Percentiles rank a stretch among this genome's conserved stretches.
phyloP scores from a whole-genome alignment of 2,329 filamentous ascomycete species.

The Diaporthe eres region DNA sequence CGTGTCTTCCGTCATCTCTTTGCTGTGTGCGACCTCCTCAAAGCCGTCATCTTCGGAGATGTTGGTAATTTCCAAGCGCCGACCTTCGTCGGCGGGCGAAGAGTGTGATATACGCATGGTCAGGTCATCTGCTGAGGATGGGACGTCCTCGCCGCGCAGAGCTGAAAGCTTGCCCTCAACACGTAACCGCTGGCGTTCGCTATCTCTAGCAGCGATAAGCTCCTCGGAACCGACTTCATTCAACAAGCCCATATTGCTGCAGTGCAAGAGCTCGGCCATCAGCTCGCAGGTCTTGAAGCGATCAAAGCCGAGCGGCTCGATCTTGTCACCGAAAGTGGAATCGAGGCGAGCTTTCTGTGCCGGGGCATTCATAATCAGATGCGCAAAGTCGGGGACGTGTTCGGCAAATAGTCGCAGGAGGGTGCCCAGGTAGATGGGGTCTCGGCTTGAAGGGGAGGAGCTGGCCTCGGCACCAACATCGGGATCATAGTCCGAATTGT shows the following conservation, averaged over 20 bases:
- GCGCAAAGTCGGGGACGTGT: conserved; percentile 95
- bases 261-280: conserved; percentile 97
- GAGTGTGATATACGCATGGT: conserved; percentile 70
- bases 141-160: conserved; percentile 56
- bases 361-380: conserved; percentile 83
- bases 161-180: conserved; percentile 80
- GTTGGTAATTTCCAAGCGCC: conserved; percentile 83
- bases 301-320: conserved; percentile 96
- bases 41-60: conserved; percentile 92
- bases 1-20: conserved; percentile 80
- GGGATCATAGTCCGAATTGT: conserved; percentile 98
- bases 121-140: conserved; percentile 71
- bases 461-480: conserved; percentile 88
- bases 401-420: conserved; percentile 90
- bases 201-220: conserved; percentile 83
- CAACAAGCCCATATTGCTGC: conserved; percentile 97
- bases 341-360: conserved; percentile 81
- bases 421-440: conserved; percentile 96
- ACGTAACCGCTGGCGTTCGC: conserved; percentile 84
- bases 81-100: conserved; percentile 72
- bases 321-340: conserved; percentile 90
- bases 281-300: conserved; percentile 99
- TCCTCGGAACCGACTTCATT: conserved; percentile 94
- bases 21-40: conserved; percentile 83
- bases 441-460: conserved; percentile 83